A percentile compares a stretch with the other conserved stretches of the same genome.
phyloP scores from a whole-genome alignment of 2,329 filamentous ascomycete genomes.

The Paecilomyces sp. region DNA sequence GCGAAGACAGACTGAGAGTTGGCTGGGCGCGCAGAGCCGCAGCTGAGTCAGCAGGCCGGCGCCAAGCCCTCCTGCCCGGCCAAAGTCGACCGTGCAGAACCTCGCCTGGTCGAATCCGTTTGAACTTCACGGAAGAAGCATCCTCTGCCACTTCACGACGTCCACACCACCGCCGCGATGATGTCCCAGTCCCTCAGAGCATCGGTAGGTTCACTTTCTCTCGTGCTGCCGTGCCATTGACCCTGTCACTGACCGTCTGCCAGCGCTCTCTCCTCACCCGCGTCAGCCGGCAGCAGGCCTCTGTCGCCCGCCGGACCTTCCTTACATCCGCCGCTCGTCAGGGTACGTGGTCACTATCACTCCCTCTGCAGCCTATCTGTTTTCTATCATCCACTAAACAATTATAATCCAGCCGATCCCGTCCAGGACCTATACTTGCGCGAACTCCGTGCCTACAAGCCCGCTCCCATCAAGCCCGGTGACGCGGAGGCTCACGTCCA shows the following conservation, averaged over 20 bases:
- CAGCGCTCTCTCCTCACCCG: constrained; percentile 57
- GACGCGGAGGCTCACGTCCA: constrained; percentile 89
- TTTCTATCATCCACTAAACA: constrained; percentile 24
- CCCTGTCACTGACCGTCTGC: constrained; percentile 17
- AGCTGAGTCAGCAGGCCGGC: constrained; percentile 15
- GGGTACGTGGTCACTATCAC: constrained; percentile 43
- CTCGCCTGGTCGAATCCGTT: constrained; percentile 9
- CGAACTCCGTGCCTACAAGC: constrained; percentile 94
- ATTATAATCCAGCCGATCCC: constrained; percentile 67
- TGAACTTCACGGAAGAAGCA: constrained; percentile 13
- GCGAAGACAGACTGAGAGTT: constrained; percentile 7
- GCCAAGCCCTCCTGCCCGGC: constrained; percentile 18
- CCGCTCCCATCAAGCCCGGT: constrained; percentile 69
- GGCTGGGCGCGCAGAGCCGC: constrained; percentile 11
- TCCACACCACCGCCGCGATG: constrained; percentile 34
- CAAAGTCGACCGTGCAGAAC: constrained; percentile 16
- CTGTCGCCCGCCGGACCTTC: constrained; percentile 55
- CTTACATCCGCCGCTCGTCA: constrained; percentile 55
- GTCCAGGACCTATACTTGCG: constrained; percentile 97
- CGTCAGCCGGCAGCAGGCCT: constrained; percentile 51
- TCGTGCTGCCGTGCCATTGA: not conserved
- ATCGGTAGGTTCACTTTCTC: constrained; percentile 42
- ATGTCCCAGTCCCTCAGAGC: constrained; percentile 56
- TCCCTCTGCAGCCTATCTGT: not conserved
- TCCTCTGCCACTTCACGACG: constrained; percentile 4